These are phyloP conservation scores for Porphyrellus cyaneotinctus DNA, from an alignment of 768 basidiomycete genomes.

Conservation along the genomic window DNA sequence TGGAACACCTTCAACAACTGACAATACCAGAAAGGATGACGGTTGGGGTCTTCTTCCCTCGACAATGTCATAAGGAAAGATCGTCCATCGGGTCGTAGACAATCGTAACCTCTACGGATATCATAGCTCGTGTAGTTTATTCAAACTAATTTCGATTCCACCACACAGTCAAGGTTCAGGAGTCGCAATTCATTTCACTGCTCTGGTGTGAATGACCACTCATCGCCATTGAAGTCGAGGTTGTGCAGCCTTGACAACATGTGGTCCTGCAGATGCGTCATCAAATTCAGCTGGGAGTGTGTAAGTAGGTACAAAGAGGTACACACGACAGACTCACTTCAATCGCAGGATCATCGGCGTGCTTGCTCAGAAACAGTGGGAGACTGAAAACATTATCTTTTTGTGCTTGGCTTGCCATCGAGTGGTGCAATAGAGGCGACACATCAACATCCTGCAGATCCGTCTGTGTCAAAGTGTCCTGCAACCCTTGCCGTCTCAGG, in stretches of 20 bases:
- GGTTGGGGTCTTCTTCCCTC: neutral
- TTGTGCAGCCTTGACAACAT: neutral
- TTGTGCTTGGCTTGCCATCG: neutral
- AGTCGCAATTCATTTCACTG: neutral
- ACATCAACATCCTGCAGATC: neutral
- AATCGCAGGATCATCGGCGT: neutral
- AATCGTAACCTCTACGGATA: neutral
- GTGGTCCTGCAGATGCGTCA: neutral
- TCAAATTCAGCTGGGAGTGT: neutral
- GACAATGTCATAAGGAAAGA: slow-evolving; percentile 1
- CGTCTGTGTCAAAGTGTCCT: neutral
- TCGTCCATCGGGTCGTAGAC: neutral
- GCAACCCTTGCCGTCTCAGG: neutral
- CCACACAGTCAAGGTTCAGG: neutral
- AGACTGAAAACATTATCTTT: slow-evolving; percentile 1
- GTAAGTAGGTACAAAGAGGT: neutral
- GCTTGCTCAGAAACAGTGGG: neutral
- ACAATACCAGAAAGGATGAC: slow-evolving; percentile 4
- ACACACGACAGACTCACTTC: neutral
- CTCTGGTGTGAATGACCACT: neutral
- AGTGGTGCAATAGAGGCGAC: neutral
- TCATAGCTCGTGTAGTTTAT: slow-evolving; percentile 7
- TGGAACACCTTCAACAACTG: neutral
- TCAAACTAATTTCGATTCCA: neutral
- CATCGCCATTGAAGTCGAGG: neutral